Conservation (phyloP, 306 rosid genomes). For the Rosa persica region DNA sequence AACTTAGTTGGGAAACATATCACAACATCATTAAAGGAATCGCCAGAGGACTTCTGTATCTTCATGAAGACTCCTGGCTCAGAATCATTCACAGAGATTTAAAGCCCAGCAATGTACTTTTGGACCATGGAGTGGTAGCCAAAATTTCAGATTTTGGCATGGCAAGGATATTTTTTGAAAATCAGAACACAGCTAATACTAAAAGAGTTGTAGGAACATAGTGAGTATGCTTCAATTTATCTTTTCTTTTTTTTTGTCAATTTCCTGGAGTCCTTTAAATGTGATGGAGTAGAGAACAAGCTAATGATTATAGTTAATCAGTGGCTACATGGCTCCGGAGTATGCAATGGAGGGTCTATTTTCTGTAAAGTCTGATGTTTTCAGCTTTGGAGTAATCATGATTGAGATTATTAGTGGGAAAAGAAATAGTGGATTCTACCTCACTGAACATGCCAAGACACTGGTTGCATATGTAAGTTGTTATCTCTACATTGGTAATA, state of each 20-base stretch:
- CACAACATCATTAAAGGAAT: constrained; percentile 40
- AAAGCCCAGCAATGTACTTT: constrained; percentile 47
- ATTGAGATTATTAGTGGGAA: constrained; percentile 45
- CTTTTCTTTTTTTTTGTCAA: background rate
- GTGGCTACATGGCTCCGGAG: constrained; percentile 57
- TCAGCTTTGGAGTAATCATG: constrained; percentile 48
- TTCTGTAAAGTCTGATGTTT: constrained; percentile 43
- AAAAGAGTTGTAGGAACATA: constrained; percentile 57
- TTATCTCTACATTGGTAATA: background rate
- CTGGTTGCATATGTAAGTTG: constrained; percentile 37
- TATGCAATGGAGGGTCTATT: constrained; percentile 38
- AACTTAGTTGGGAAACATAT: constrained; percentile 47
- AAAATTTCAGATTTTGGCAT: constrained; percentile 61
- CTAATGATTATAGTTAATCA: background rate
- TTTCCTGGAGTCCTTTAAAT: background rate
- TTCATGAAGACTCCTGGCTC: constrained; percentile 52
- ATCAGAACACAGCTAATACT: constrained; percentile 44
- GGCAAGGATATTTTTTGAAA: constrained; percentile 48
- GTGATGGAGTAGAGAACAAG: background rate
- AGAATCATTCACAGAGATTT: constrained; percentile 50
- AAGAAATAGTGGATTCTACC: constrained; percentile 35
- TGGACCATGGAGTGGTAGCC: constrained; percentile 40
- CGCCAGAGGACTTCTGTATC: constrained; percentile 47
- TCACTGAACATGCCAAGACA: constrained; percentile 29
- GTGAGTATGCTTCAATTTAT: constrained; percentile 25